Evolutionary conservation across 2,329 filamentous ascomycete species (phyloP).

Genomic region (Fusarium scirpi): DNA sequence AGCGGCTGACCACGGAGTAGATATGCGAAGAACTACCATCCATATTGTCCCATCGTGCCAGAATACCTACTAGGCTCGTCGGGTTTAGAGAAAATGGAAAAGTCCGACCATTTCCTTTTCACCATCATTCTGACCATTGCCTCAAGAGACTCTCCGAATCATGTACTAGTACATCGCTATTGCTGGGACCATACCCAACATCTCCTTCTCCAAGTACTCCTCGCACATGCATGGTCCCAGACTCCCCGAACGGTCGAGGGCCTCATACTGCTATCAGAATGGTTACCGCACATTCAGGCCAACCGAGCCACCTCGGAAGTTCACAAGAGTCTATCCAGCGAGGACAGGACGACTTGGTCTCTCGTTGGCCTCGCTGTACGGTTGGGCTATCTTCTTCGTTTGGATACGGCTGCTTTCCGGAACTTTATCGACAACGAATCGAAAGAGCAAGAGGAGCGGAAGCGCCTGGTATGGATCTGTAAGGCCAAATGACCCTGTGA

Average conservation of each 20-base stretch:
- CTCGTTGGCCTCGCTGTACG: neutral
- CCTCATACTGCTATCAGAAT: neutral
- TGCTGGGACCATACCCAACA: neutral
- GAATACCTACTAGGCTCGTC: neutral
- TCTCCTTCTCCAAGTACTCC: neutral
- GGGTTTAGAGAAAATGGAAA: neutral
- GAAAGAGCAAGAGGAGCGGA: too few relatives aligned
- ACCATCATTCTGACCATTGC: neutral
- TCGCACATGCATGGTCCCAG: neutral
- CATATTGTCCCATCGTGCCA: neutral
- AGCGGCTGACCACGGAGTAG: too few relatives aligned
- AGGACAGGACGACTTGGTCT: neutral
- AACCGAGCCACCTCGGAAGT: neutral
- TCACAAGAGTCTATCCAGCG: neutral
- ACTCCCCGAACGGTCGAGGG: neutral
- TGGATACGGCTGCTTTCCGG: neutral
- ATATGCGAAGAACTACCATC: too few relatives aligned
- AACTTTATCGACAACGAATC: neutral
- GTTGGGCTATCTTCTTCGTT: neutral
- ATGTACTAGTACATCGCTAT: neutral
- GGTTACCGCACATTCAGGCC: neutral
- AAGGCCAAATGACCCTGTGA: too few relatives aligned
- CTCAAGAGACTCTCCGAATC: neutral
- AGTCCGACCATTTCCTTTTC: neutral
- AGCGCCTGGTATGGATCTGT: too few relatives aligned